Base-by-base conservation (phyloP, 2,329 filamentous ascomycete species). In the Colletotrichum orbiculare region DNA sequence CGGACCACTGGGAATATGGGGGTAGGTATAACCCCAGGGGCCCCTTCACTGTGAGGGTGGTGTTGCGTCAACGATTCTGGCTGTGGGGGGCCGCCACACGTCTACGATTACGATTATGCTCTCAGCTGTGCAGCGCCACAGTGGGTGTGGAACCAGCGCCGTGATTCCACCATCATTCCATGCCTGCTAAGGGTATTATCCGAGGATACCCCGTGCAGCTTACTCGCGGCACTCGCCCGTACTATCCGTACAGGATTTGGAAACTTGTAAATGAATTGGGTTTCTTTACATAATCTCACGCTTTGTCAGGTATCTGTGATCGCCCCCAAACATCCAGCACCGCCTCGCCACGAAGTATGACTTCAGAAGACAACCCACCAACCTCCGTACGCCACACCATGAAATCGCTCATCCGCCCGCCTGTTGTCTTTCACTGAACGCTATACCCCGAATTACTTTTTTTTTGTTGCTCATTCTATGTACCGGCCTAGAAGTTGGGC, bases 401-500 rank as follows among this genome's bases (percentile, higher is more conserved):
- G 54, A 35, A 34, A 43, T 34, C 33, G 9, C 38, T 35, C 55
- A 45, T 2, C 49, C 48, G 38, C 61, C 37, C 45, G 10, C 38
- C 25, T 6, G 39, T 52, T 45, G 17, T 45, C 57, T 49, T 38
- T 49, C 43, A 38, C 50, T 12, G 9, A 62, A 65, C 42, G 45
- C 52, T 50, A 8, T n/a, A 17, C 38, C 34, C 37, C 53, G 10
- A 42, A 1, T 8, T 35, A 50, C 55, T 41, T 17, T 55, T 50
- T 33, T 39, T 45, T 60, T 38, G 41, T 60, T 38, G 41, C 37
- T n/a, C 48, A 35, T 17, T 7, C 15, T 37, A 3, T 52, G 1
- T 8, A 13, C 2, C 11, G 25, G 12, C 73, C 83, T 77, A 84
- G 64, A 85, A 85, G 72, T 84, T 85, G 41, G 78, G 75, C 78